A percentile compares a stretch with the other conserved stretches of the same genome.
Evolutionary conservation across 2,329 filamentous ascomycete genomes (phyloP).

Genomic region (Boeremia lycopersici): DNA sequence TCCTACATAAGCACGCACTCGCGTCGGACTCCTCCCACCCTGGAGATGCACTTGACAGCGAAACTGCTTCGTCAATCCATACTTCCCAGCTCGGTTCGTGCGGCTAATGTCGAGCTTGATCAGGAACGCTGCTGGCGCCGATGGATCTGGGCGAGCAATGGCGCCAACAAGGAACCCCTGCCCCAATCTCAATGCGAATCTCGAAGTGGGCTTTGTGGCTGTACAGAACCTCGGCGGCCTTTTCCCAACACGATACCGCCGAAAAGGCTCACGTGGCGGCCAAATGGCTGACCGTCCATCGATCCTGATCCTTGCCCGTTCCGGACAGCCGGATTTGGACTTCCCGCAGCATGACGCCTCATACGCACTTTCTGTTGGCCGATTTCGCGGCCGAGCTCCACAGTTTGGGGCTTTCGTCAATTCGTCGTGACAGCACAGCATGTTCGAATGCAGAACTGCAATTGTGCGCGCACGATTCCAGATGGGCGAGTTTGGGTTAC

Average conservation of each 20-base stretch:
- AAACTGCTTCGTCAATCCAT: constrained; percentile 2
- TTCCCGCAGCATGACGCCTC: constrained; percentile 13
- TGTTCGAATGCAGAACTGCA: constrained; percentile 11
- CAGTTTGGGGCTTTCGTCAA: constrained; percentile 13
- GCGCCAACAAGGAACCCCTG: constrained; percentile 38
- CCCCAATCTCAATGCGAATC: constrained; percentile 18
- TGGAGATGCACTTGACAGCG: background rate
- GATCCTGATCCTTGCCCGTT: constrained; percentile 25
- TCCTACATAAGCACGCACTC: background rate
- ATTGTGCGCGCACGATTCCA: constrained; percentile 9
- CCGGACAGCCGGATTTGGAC: constrained; percentile 20
- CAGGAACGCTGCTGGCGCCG: constrained; percentile 33
- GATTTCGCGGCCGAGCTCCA: constrained; percentile 22
- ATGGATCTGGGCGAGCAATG: constrained; percentile 30
- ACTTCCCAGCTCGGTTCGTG: constrained; percentile 20
- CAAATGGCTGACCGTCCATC: constrained; percentile 13
- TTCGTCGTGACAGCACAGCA: constrained; percentile 16
- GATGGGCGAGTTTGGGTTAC: constrained; percentile 3
- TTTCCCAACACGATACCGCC: constrained; percentile 25
- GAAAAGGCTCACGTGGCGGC: constrained; percentile 42
- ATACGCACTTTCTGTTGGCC: constrained; percentile 12
- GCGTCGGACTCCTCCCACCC: background rate
- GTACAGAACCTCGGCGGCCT: constrained; percentile 29
- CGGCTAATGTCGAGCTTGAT: constrained; percentile 25
- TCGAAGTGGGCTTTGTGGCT: constrained; percentile 34